Base-by-base conservation (phyloP, 768 basidiomycete genomes). In the Neoboletus brunneissimus region DNA sequence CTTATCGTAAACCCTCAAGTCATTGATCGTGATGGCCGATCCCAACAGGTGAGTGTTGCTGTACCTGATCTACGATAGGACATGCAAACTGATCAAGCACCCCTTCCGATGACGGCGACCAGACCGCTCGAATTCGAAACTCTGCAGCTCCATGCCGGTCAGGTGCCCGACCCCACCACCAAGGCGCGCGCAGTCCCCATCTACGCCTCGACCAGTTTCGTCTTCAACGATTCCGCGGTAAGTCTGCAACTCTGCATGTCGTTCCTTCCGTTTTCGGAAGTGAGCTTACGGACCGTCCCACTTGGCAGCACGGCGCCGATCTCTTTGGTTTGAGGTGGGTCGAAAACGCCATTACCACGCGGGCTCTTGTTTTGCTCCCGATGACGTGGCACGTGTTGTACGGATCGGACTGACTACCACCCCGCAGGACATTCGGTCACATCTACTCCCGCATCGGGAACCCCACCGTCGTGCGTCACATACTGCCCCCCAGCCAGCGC, bases 101-200 rank as follows among this genome's bases (percentile, higher is more conserved):
- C 11, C 13, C n/a, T 5, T 31, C 10, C 16, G 29, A 32, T 1
- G 20, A 50, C 22, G 34, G 13, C 18, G 18, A 34, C 3, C 20
- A 72, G 75, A 57, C 67, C 67, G 1, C 79, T 79, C 31, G 80
- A 84, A 58, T 86, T 85, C 59, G 84, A 86, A 62, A 86, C 85
- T 1, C 64, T 84, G 20, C 81, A 86, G 69, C 72, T 87, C 15
- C 85, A 87, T 56, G 85, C 83, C 5, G 86, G 85, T 2, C 81
- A 83, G 52, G 69, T 69, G 4, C 72, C 75, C 2, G 83, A 84
- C 62, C 73, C 79, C 0, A 66, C 80, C 5, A 82, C 82, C 12
- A 81, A 81, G 40, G 81, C 85, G 1, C 77, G 84, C 12, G 86
- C 86, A 1, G 81, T 81, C 2, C 85, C 86, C 0, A 87, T 87